Conservation (phyloP, 2,329 filamentous ascomycete genomes). For the Orbilia ellipsospora region DNA sequence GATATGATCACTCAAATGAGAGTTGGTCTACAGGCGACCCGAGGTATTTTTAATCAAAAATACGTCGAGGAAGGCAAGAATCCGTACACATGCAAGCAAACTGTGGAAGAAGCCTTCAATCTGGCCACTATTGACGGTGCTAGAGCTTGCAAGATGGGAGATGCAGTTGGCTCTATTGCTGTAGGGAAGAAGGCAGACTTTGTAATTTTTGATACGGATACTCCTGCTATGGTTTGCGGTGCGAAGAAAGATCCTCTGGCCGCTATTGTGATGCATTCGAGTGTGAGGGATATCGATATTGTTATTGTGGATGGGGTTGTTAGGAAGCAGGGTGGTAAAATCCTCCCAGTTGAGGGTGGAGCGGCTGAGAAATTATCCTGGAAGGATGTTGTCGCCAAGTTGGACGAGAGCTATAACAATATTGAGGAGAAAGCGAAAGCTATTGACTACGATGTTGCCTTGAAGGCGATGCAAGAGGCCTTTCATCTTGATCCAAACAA, state of each 20-base stretch:
- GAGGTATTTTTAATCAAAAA: constrained; percentile 59
- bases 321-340: constrained; percentile 61
- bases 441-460: constrained; percentile 59
- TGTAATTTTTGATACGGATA: constrained; percentile 65
- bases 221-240: constrained; percentile 63
- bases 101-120: constrained; percentile 65
- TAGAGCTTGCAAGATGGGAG: constrained; percentile 63
- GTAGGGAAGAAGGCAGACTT: constrained; percentile 67
- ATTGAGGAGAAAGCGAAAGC: constrained; percentile 60
- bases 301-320: constrained; percentile 65
- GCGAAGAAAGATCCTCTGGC: constrained; percentile 64
- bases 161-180: constrained; percentile 64
- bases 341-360: constrained; percentile 59
- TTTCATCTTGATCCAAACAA: constrained; percentile 55
- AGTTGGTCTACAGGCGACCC: constrained; percentile 60
- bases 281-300: constrained; percentile 63
- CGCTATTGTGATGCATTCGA: constrained; percentile 64
- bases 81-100: constrained; percentile 59
- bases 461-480: constrained; percentile 49
- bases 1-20: constrained; percentile 62
- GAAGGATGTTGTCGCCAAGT: constrained; percentile 60
- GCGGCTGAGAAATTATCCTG: constrained; percentile 58
- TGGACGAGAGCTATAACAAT: constrained; percentile 59
- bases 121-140: constrained; percentile 66
- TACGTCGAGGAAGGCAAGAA: constrained; percentile 59